Evolutionary conservation across 192 early-diverging fungal species (phyloP).

Genomic region (Mortierella claussenii): DNA sequence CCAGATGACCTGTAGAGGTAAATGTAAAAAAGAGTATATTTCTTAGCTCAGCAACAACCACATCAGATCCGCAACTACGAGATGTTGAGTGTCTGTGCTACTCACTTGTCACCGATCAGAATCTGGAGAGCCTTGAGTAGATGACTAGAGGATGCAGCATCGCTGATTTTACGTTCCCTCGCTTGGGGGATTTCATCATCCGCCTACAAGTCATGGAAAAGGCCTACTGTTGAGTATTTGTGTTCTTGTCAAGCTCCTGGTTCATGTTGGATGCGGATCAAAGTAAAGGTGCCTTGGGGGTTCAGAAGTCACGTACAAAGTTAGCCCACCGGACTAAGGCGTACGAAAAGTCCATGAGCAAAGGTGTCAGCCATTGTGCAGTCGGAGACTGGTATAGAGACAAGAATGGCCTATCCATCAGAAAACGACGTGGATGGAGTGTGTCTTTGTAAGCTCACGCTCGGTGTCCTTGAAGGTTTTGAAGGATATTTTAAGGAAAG

Average conservation of each 20-base stretch:
- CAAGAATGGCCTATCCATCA: constrained; percentile 17
- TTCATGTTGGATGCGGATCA: too few relatives aligned
- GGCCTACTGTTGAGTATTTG: too few relatives aligned
- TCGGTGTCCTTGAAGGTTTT: too few relatives aligned
- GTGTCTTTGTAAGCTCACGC: too few relatives aligned
- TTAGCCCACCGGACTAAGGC: constrained; percentile 34
- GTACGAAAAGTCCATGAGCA: constrained; percentile 28
- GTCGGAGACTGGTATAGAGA: constrained; percentile 12
- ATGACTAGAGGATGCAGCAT: constrained; percentile 39
- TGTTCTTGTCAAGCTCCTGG: too few relatives aligned
- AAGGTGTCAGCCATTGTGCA: constrained; percentile 30
- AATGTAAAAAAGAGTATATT: background rate
- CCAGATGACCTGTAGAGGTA: background rate
- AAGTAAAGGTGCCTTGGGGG: too few relatives aligned
- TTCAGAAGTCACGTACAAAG: constrained; percentile 14
- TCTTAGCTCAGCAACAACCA: too few relatives aligned
- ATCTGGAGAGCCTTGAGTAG: constrained; percentile 57
- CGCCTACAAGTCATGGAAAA: too few relatives aligned
- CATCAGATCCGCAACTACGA: too few relatives aligned
- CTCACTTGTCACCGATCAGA: constrained; percentile 57
- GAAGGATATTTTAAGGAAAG: too few relatives aligned
- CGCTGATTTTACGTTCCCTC: constrained; percentile 39
- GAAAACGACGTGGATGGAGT: background rate
- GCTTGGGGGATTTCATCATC: constrained; percentile 15
- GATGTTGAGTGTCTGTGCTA: too few relatives aligned